Evolutionary conservation across 805 yeast genomes (phyloP).

Genomic region (Pichia pseudocactophila): DNA sequence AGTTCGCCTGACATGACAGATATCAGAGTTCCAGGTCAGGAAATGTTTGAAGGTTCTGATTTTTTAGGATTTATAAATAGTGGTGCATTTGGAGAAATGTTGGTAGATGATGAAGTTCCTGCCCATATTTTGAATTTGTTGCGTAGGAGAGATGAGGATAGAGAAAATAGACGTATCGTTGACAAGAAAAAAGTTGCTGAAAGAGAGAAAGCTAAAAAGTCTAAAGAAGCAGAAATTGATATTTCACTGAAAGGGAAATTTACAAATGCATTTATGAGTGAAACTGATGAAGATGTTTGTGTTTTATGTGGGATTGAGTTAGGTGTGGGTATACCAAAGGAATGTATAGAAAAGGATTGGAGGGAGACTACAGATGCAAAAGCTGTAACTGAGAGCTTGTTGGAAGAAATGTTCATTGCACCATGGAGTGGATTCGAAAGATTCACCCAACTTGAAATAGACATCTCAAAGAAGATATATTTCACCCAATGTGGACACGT

Average conservation of each 20-base stretch:
- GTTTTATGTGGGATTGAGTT: constrained; percentile 61
- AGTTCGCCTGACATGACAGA: neutral
- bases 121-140: constrained; percentile 23
- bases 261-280: constrained; percentile 25
- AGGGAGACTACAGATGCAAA: constrained; percentile 15
- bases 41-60: too few species aligned
- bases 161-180: constrained; percentile 21
- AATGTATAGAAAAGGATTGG: constrained; percentile 21
- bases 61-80: too few species aligned
- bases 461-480: constrained; percentile 58
- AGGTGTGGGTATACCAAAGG: constrained; percentile 65
- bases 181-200: constrained; percentile 16
- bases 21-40: too few species aligned
- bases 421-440: constrained; percentile 54
- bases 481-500: constrained; percentile 72
- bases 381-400: constrained; percentile 17
- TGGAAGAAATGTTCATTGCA: constrained; percentile 31
- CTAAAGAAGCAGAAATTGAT: constrained; percentile 12
- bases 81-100: too few species aligned
- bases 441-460: constrained; percentile 47
- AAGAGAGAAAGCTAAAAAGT: constrained; percentile 12
- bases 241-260: constrained; percentile 10
- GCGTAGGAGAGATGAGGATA: constrained; percentile 20
- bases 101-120: constrained; percentile 19
- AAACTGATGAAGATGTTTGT: constrained; percentile 34